phyloP scores from a whole-genome alignment of 148 eudicot species.

The Vaccinium myrtillus region DNA sequence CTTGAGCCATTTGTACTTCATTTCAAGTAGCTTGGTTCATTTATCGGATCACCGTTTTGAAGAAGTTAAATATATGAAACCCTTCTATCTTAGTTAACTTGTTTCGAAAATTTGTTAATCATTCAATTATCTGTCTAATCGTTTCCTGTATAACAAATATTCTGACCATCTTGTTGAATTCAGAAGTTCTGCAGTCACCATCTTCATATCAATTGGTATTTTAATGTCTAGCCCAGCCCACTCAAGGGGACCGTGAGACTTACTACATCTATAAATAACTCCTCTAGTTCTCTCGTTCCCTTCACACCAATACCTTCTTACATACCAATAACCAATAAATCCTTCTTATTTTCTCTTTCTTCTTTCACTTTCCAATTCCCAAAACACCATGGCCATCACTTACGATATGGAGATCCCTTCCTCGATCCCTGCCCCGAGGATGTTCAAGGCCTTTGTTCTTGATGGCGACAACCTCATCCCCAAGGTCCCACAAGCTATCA shows the following conservation, averaged over 20 bases:
- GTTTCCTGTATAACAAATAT: neutral
- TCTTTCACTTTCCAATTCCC: too few relatives aligned
- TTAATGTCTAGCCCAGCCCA: neutral
- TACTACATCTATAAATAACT: neutral
- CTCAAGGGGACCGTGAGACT: neutral
- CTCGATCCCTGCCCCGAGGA: slow-evolving; percentile 28
- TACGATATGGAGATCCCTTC: slow-evolving; percentile 20
- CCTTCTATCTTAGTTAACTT: neutral
- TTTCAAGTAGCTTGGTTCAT: too few relatives aligned
- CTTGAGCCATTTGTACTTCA: too few relatives aligned
- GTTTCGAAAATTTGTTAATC: neutral
- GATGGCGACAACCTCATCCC: slow-evolving; percentile 33
- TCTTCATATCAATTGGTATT: neutral
- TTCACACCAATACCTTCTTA: neutral
- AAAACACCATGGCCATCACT: neutral
- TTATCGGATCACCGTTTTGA: too few relatives aligned
- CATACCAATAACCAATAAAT: too few relatives aligned
- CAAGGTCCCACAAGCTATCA: slow-evolving; percentile 28
- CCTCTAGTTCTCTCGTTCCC: neutral
- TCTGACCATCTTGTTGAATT: neutral
- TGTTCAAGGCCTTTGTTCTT: slow-evolving; percentile 31
- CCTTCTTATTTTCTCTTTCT: too few relatives aligned
- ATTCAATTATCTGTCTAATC: neutral
- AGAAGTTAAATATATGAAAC: too few relatives aligned
- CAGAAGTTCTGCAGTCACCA: too few relatives aligned